A percentile compares a stretch with the other conserved stretches of the same genome.
These are phyloP conservation scores for Suhomyces sp. DNA, from an alignment of 805 yeast genomes.

Conservation along the genomic window DNA sequence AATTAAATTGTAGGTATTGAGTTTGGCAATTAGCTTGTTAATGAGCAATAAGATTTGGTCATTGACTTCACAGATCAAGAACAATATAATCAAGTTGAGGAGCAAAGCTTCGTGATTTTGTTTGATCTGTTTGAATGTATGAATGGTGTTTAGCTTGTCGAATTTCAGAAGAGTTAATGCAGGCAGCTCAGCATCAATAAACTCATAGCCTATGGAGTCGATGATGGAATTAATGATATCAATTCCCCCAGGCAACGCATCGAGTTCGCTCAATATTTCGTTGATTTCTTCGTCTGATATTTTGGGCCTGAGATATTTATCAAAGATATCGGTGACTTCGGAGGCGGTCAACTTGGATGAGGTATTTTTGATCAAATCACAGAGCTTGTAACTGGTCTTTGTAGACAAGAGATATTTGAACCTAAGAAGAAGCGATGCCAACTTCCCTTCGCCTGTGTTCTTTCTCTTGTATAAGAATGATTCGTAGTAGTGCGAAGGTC, in stretches of 20 bases:
- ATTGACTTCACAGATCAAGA: conserved; percentile 32
- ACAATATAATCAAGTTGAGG: conserved; percentile 26
- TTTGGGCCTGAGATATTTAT: conserved; percentile 21
- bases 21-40: conserved; percentile 21
- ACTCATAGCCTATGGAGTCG: conserved; percentile 9
- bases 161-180: conserved; percentile 16
- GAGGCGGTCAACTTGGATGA: conserved; percentile 12
- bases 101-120: conserved; percentile 27
- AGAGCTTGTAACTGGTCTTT: conserved; percentile 26
- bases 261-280: conserved; percentile 20
- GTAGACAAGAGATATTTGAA: conserved; percentile 26
- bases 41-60: conserved; percentile 22
- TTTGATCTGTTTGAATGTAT: conserved; percentile 27
- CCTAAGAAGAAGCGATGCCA: conserved; percentile 19
- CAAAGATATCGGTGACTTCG: conserved; percentile 21
- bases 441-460: conserved; percentile 11
- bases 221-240: conserved; percentile 22
- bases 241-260: conserved; percentile 23
- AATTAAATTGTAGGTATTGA: conserved; percentile 24
- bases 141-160: conserved; percentile 21
- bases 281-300: conserved; percentile 23
- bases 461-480: conserved; percentile 10
- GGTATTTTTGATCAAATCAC: conserved; percentile 10
- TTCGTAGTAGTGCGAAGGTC: conserved; percentile 35
- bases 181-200: background rate